Conservation (phyloP, 805 yeast genomes). For the Candida dendrica region DNA sequence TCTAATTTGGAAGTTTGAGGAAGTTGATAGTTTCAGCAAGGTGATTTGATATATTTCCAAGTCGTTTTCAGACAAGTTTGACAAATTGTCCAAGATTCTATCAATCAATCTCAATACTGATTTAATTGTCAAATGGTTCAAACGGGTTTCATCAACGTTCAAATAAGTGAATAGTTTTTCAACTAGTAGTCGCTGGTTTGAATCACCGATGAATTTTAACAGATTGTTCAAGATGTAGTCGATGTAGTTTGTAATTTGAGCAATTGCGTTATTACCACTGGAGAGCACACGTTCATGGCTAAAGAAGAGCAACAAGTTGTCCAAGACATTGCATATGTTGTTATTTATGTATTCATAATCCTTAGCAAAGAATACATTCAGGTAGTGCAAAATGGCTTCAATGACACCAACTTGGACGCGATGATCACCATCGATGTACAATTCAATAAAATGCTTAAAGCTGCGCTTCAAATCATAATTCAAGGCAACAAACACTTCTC, state of each 20-base stretch:
- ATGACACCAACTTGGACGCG: conserved; percentile 24
- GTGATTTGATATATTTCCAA: conserved; percentile 19
- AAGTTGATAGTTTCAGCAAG: conserved; percentile 29
- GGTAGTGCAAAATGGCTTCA: conserved; percentile 29
- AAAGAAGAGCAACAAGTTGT: conserved; percentile 18
- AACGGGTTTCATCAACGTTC: conserved; percentile 6
- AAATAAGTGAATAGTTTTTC: conserved; percentile 10
- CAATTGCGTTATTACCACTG: conserved; percentile 10
- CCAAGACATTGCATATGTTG: conserved; percentile 20
- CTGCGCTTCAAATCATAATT: conserved; percentile 16
- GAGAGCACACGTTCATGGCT: conserved; percentile 18
- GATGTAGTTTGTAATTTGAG: conserved; percentile 14
- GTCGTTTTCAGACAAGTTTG: conserved; percentile 14
- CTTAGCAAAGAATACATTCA: conserved; percentile 19
- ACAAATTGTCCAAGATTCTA: conserved; percentile 23
- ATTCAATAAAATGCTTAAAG: conserved; percentile 14
- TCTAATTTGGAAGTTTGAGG: conserved; percentile 33
- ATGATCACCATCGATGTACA: conserved; percentile 15
- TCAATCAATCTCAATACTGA: conserved; percentile 17
- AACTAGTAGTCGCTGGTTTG: conserved; percentile 25
- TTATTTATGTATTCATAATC: conserved; percentile 21
- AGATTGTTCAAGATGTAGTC: conserved; percentile 16
- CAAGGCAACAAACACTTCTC: conserved; percentile 22
- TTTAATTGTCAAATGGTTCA: conserved; percentile 2
- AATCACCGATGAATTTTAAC: conserved; percentile 24